Percentiles rank a stretch among this genome's conserved stretches.
Evolutionary conservation across 768 basidiomycete genomes (phyloP).

Genomic region (Mycena sanguinolenta): DNA sequence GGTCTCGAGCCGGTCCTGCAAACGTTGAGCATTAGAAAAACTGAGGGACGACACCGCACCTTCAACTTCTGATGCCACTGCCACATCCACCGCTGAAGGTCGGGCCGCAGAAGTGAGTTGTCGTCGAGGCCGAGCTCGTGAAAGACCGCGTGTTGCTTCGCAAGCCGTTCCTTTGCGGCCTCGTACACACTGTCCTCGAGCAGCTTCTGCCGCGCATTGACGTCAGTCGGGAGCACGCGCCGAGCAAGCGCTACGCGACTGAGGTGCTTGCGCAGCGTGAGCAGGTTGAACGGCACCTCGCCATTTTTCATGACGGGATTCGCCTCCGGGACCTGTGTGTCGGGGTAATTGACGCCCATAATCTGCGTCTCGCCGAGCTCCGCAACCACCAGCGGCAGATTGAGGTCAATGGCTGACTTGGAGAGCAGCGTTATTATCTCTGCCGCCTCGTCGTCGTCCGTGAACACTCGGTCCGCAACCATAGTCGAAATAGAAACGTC

Average conservation of each 20-base stretch:
- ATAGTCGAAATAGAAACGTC: constrained; percentile 65
- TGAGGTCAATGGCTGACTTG: constrained; percentile 69
- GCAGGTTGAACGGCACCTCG: constrained; percentile 82
- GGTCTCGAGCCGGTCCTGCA: constrained; percentile 54
- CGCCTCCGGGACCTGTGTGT: constrained; percentile 71
- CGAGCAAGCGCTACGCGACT: constrained; percentile 73
- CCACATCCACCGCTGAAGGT: constrained; percentile 88
- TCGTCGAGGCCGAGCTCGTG: constrained; percentile 68
- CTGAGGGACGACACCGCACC: neutral
- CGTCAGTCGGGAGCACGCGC: constrained; percentile 73
- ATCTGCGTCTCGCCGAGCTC: constrained; percentile 70
- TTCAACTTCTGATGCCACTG: constrained; percentile 81
- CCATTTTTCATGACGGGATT: constrained; percentile 61
- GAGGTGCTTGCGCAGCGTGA: constrained; percentile 78
- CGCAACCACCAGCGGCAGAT: constrained; percentile 61
- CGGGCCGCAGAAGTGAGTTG: constrained; percentile 57
- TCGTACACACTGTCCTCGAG: constrained; percentile 91
- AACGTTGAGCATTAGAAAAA: neutral
- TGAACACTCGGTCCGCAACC: constrained; percentile 69
- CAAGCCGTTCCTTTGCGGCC: constrained; percentile 79
- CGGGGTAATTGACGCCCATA: constrained; percentile 57
- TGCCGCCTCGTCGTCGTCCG: constrained; percentile 67
- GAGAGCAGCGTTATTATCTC: constrained; percentile 70
- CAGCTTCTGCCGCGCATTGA: constrained; percentile 81
- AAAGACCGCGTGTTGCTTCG: constrained; percentile 72